Evolutionary conservation across 1,284 basidiomycete genomes (phyloP).

Genomic region (Omphalotus olearius): DNA sequence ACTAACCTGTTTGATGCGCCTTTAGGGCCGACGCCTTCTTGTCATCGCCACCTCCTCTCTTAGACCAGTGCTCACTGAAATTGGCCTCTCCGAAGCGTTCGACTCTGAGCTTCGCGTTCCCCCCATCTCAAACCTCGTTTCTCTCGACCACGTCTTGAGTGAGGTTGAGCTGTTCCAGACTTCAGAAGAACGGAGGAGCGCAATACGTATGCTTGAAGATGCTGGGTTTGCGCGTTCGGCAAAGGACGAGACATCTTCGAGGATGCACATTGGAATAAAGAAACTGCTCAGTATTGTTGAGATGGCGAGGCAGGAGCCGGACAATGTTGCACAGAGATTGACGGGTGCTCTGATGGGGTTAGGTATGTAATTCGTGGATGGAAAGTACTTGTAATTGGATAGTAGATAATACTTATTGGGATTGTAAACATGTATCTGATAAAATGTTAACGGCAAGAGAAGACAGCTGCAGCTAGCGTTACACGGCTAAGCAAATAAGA

Average conservation of each 20-base stretch:
- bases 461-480: conserved; percentile 2
- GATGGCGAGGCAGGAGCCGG: conserved; percentile 95
- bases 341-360: conserved; percentile 66
- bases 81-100: conserved; percentile 87
- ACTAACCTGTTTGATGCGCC: conserved; percentile 1
- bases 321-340: conserved; percentile 72
- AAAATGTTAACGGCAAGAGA: not conserved
- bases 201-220: conserved; percentile 67
- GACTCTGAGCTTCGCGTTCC: conserved; percentile 88
- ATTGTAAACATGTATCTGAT: not conserved
- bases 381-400: not conserved
- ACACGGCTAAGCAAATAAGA: not conserved
- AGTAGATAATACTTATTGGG: not conserved
- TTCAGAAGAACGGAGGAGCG: conserved; percentile 53
- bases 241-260: conserved; percentile 39
- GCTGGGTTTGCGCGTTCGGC: conserved; percentile 65
- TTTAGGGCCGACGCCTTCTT: conserved; percentile 83
- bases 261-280: conserved; percentile 88
- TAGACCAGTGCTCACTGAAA: conserved; percentile 82
- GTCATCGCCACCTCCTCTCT: conserved; percentile 93
- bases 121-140: conserved; percentile 70
- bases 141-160: conserved; percentile 77
- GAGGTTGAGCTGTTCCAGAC: conserved; percentile 79
- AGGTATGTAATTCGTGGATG: conserved; percentile 32
- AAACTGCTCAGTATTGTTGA: conserved; percentile 90